Percentiles rank a stretch among this genome's conserved stretches.
Evolutionary conservation across 345 rosid species (phyloP).

Genomic region (Salix suchowensis): DNA sequence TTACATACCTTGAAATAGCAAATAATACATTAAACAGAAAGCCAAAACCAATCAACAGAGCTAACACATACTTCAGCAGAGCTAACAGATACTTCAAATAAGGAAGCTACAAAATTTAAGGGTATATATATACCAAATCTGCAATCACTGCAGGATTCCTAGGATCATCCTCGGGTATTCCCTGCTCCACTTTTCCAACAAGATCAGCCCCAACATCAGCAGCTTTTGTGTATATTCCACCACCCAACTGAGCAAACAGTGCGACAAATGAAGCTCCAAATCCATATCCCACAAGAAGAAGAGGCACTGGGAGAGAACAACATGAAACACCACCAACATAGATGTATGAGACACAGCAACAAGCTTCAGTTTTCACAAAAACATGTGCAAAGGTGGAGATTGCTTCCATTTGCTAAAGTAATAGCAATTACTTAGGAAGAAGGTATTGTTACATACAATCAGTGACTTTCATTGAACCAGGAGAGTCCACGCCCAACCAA

Average conservation of each 20-base stretch:
- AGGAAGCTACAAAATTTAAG: background rate
- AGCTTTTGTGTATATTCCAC: conserved; percentile 97
- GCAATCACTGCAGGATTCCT: conserved; percentile 99
- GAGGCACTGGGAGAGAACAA: conserved; percentile 68
- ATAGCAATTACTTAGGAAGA: background rate
- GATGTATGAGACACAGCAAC: background rate
- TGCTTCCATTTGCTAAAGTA: background rate
- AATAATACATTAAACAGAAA: background rate
- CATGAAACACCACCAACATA: conserved; percentile 9
- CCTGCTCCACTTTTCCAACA: conserved; percentile 99
- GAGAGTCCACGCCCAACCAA: conserved; percentile 80
- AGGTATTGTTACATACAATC: conserved; percentile 60
- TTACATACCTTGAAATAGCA: background rate
- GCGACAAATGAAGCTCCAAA: conserved; percentile 99
- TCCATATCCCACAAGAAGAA: conserved; percentile 97
- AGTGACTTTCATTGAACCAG: conserved; percentile 84
- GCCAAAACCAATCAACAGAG: background rate
- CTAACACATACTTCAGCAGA: background rate
- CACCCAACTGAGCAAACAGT: conserved; percentile 98
- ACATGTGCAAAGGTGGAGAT: background rate
- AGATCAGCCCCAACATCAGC: conserved; percentile 99
- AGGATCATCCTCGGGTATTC: conserved; percentile 99
- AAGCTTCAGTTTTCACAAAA: background rate
- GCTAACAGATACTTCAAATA: background rate
- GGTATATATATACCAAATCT: conserved; percentile 68